Base-by-base conservation (phyloP, 495 filamentous ascomycete genomes). In the Parmelia sp. region DNA sequence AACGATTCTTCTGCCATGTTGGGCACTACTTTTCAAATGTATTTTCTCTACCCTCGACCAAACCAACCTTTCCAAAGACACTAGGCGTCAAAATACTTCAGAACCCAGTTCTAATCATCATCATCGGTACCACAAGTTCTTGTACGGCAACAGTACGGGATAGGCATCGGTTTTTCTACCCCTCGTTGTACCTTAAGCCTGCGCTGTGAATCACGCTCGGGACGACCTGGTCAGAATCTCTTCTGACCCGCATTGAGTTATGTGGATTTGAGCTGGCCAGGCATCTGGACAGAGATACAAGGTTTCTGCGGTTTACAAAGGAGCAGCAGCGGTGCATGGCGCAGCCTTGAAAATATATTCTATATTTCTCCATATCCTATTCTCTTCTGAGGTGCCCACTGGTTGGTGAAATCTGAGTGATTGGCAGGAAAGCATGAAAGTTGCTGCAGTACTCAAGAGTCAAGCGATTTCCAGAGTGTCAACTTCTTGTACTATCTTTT, bases 401-500 rank as follows among this genome's bases (percentile, higher is more conserved):
- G 19, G 61, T 40, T 39, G 29, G 47, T 31, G 36, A n/a, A 62
- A 36, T 42, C 33, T 31, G 47, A 56, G 19, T 25, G 47, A 21
- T 39, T 35, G 47, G 27, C 12, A 31, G 35, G 49, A 33, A 21
- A 23, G 25, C 29, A 44, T 40, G 36, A 21, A 19, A 42, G 36
- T 12, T 56, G 61, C 49, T 33, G 31, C 39, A 35, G 61, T 44
- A 56, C 10, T 29, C 47, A 12, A 60, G 49, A 37, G 47, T 56
- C 35, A 56, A n/a, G 49, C 23, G 33, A 62, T 19, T 37, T 55
- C 35, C 49, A 55, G 23, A 56, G 61, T 33, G 36, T 51, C 29
- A 27, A 42, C 53, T 58, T 64, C 55, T 27, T 64, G 62, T 64
- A 64, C 25, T 47, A 58, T 64, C 12, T 49, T 47, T 58, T 53